Evolutionary conservation across 2,329 filamentous ascomycete genomes (phyloP), one percentile per base, ranked within the genome.

Genomic region (Alternaria sp.): DNA sequence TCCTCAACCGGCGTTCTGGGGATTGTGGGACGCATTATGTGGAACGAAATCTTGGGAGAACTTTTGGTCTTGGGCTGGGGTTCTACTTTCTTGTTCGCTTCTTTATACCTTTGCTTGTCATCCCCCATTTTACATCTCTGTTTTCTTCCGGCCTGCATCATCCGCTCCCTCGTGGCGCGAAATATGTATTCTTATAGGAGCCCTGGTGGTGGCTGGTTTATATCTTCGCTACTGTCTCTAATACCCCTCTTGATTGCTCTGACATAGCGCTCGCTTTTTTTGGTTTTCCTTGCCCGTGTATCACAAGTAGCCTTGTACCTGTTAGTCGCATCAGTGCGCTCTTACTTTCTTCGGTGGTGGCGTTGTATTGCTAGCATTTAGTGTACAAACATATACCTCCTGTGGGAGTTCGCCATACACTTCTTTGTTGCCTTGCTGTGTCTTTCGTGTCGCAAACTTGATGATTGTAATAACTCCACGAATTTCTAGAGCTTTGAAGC

Each of bases 11-110:
- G 49, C 49, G 49, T 40, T 36, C 32, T 23, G 13, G 28, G 49
- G 28, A 23, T 40, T 25, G 30, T 52, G 30, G 49, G 12, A 52
- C 30, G 49, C 49, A 52, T 52, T 36, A 52, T 52, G 49, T 52
- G 28, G 49, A 52, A 52, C 21, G 49, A 52, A 52, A 52, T 54
- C 32, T 54, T 54, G 36, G 52, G n/a, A 54, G 32, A 54, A 23
- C 23, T 43, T 21, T 21, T 25, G 51, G 15, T 26, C 6, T 25
- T 40, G 36, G 36, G 21, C 15, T 26, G n/a, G 52, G 32, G 23
- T 9, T 44, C 23, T n/a, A 17, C 21, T 17, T 54, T 28, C 25
- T 19, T 54, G 21, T 44, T 19, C 52, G 30, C 52, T 40, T 54
- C 51, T 54, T 47, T 26, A 43, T 44, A 43, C 21, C 32, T 54